Base-by-base conservation (phyloP, 305 asterid genomes). In the Fraxinus sp. region DNA sequence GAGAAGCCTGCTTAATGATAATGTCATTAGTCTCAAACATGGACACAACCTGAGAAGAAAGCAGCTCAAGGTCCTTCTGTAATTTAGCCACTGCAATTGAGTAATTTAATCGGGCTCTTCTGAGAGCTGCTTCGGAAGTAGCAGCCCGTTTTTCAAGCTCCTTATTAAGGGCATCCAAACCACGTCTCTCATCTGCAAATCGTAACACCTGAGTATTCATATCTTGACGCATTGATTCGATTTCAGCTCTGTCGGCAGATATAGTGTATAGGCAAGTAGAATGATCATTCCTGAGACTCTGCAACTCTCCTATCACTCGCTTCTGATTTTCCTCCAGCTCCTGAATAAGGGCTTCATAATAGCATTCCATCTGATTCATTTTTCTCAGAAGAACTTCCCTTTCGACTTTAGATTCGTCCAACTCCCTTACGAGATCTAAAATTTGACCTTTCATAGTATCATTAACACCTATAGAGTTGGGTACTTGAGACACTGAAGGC, bases 281-380 rank as follows among this genome's bases (percentile, higher is more conserved):
- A 77, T 95, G 98, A 87, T 95, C 99, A 24, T 88, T 91, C 83
- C 89, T 89, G 83, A 95, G 87, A 86, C 74, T 91, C 88, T 93
- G 98, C 89, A 95, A 83, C 90, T 97, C 98, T 59, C 87, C 94
- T 78, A 93, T 81, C 90, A 93, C 81, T 79, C 89, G 97, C 90
- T 95, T 93, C 91, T 97, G 98, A 89, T 89, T 95, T 88, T 92
- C 99, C 86, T 97, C 99, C 22, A 97, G 94, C 84, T 93, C 99
- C 44, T 90, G 98, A 80, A 95, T 84, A 44, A 97, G 97, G 76
- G 98, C 94, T 88, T 97, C 99, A 8, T 97, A 95, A 81, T 97
- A 97, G 70, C 92, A 91, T 83, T 97, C 99, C 99, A 97, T 97
- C 88, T 97, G 97, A 86, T 89, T 85, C 99, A 93, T 93, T 91